Evolutionary conservation across 768 basidiomycete genomes (phyloP), one percentile per base, ranked within the genome.

Genomic region (Russula ochroleuca): DNA sequence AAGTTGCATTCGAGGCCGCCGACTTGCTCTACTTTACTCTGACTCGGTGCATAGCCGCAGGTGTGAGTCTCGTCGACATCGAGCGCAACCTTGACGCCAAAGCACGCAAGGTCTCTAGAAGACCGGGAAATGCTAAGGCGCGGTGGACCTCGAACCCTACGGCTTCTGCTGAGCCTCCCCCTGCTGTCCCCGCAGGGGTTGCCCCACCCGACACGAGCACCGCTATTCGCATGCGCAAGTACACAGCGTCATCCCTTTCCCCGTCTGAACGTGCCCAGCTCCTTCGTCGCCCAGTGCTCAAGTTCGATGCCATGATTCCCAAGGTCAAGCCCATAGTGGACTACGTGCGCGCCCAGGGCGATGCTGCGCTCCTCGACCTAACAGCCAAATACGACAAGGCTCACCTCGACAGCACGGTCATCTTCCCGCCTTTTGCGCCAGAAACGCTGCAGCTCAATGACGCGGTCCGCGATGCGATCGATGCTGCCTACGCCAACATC

Each of bases 291-390:
- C 97, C 97, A 19, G 93, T 98, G 47, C 84, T 95, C 70, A 91
- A 85, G 73, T 88, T 85, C 15, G 83, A 85, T 68, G 88, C 92
- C 70, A 95, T 97, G 92, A 92, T 98, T 62, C 79, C 80, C 58
- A 93, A 92, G 74, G 97, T 98, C 69, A 87, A 86, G 72, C 97
- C 97, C 38, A 98, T 99, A 71, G 92, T 98, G 62, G 85, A 92
- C 63, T 80, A 87, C 52, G 93, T 99, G 58, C 87, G 94, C 65
- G 73, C 74, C 37, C 83, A 86, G 25, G 96, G 97, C 48, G 97
- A 99, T 73, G 78, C 78, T 0, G 97, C 94, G 21, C 83, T 99
- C 31, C 81, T 91, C 49, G 88, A 90, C 66, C 80, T 96, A 71
- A 94, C 96, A 40, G 88, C 90, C 74, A 95, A 94, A 74, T 96